phyloP scores from a whole-genome alignment of 2,329 filamentous ascomycete species.

The Claviceps pazoutovae region DNA sequence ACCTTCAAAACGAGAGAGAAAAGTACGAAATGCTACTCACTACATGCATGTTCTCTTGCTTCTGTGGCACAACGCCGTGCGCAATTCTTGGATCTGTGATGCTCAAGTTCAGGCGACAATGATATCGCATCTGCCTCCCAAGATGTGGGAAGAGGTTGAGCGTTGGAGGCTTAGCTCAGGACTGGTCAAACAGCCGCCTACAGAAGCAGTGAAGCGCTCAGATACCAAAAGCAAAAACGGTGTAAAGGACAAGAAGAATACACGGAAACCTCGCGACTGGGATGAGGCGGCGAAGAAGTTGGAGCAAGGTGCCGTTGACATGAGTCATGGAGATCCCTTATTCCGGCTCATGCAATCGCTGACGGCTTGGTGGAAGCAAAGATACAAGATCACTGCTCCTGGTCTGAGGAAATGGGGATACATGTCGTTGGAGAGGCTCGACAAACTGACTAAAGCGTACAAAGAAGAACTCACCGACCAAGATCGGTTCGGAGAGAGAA shows the following conservation, averaged over 20 bases:
- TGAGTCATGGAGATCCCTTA: constrained; percentile 73
- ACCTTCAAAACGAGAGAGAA: constrained; percentile 69
- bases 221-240: constrained; percentile 14
- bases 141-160: constrained; percentile 58
- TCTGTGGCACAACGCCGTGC: constrained; percentile 77
- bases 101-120: constrained; percentile 60
- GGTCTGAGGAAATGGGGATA: constrained; percentile 85
- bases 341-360: constrained; percentile 62
- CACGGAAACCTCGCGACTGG: constrained; percentile 48
- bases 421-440: constrained; percentile 59
- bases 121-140: constrained; percentile 55
- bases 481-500: constrained; percentile 60
- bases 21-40: constrained; percentile 66
- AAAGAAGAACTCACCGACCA: constrained; percentile 47
- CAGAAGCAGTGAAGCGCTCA: constrained; percentile 10
- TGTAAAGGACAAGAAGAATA: constrained; percentile 11
- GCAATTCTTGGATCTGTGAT: constrained; percentile 77
- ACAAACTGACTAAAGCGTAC: constrained; percentile 60
- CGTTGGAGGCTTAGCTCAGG: constrained; percentile 60
- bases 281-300: constrained; percentile 51
- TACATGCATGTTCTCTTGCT: constrained; percentile 78
- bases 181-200: constrained; percentile 30
- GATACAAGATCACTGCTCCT: constrained; percentile 63
- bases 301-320: constrained; percentile 57
- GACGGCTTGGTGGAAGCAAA: constrained; percentile 77